Conservation (phyloP, 495 filamentous ascomycete species). For the Extremus antarcticus region DNA sequence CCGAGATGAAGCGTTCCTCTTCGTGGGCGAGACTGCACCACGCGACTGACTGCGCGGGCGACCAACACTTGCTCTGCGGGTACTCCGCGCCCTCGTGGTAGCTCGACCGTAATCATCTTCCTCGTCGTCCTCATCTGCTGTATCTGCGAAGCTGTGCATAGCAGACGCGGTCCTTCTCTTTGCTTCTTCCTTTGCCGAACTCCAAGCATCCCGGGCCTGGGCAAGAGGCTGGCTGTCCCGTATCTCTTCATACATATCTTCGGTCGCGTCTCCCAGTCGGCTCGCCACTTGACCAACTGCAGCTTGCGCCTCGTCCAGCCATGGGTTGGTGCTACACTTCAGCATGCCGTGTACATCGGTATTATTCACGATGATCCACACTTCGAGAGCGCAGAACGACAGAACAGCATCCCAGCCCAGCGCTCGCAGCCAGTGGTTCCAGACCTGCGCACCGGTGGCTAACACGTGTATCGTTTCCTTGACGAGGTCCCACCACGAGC, state of each 20-base stretch:
- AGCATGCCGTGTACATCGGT: neutral
- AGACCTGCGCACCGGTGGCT: neutral
- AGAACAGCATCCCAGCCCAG: slow-evolving; percentile 9
- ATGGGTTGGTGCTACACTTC: slow-evolving; percentile 7
- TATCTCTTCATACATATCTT: neutral
- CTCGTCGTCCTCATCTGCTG: neutral
- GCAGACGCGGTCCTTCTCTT: neutral
- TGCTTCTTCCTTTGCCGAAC: neutral
- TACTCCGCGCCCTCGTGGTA: neutral
- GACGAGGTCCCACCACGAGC: neutral
- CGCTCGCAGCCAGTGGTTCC: slow-evolving; percentile 5
- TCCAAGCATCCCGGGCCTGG: neutral
- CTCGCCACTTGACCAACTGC: neutral
- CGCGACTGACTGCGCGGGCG: neutral
- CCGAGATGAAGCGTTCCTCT: neutral
- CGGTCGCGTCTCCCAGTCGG: neutral
- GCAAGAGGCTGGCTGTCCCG: neutral
- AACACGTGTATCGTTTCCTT: neutral
- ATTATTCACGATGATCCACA: slow-evolving; percentile 3
- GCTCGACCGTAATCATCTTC: neutral
- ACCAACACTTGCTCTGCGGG: neutral
- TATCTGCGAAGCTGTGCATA: neutral
- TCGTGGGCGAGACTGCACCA: neutral
- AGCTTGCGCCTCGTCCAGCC: slow-evolving; percentile 1
- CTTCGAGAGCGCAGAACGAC: neutral